Conservation (phyloP, 2,329 filamentous ascomycete species). For the Fusarium sp. region DNA sequence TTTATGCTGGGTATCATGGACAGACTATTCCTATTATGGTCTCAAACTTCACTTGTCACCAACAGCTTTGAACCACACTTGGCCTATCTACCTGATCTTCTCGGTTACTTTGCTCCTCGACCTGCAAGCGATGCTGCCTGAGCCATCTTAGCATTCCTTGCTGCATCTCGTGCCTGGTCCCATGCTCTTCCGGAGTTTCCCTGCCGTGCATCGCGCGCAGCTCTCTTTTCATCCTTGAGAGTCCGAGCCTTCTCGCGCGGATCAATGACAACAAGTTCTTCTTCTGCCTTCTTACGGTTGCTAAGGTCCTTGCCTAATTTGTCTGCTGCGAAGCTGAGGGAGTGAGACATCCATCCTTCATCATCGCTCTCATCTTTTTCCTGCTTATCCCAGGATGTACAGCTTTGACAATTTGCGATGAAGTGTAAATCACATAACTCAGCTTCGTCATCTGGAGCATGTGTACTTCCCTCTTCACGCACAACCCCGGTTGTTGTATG, state of each 20-base stretch:
- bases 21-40: slow-evolving; percentile 31
- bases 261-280: slow-evolving; percentile 93
- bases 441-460: slow-evolving; percentile 70
- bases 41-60: slow-evolving; percentile 3
- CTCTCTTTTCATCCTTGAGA: slow-evolving; percentile 72
- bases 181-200: slow-evolving; percentile 66
- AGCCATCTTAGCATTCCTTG: slow-evolving; percentile 66
- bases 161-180: slow-evolving; percentile 61
- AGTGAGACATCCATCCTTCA: slow-evolving; percentile 86
- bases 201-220: slow-evolving; percentile 64
- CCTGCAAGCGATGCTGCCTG: slow-evolving; percentile 64
- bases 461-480: slow-evolving; percentile 40
- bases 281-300: slow-evolving; percentile 90
- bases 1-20: slow-evolving; percentile 34
- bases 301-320: slow-evolving; percentile 89
- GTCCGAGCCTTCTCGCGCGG: slow-evolving; percentile 83
- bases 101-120: slow-evolving; percentile 62
- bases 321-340: slow-evolving; percentile 87
- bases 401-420: slow-evolving; percentile 94
- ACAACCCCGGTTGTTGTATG: slow-evolving; percentile 31
- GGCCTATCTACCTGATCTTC: slow-evolving; percentile 10
- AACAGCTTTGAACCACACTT: slow-evolving; percentile 10
- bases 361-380: slow-evolving; percentile 69
- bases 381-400: slow-evolving; percentile 81
- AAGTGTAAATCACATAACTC: slow-evolving; percentile 93